These are phyloP conservation scores for Arabidopsis hybrid DNA, from an alignment of 441 rosid genomes.

Conservation along the genomic window DNA sequence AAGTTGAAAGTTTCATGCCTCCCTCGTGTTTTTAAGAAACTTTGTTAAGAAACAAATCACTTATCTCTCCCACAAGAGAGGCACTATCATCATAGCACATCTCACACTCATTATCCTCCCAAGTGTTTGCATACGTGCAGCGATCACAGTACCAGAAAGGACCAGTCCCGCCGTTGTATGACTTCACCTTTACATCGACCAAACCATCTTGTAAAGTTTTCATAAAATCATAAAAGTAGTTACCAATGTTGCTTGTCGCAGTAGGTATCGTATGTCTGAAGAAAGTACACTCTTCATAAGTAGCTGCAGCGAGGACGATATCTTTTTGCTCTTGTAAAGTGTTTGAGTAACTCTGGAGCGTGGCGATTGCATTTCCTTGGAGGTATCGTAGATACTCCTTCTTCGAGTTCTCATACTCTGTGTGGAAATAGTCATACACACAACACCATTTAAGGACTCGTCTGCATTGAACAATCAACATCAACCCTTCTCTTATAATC, in stretches of 20 bases:
- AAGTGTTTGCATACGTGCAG: constrained; percentile 32
- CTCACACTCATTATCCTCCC: constrained; percentile 23
- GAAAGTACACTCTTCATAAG: neutral
- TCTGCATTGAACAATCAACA: constrained; percentile 40
- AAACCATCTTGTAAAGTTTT: constrained; percentile 32
- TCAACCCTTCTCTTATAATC: constrained; percentile 17
- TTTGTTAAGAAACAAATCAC: constrained; percentile 24
- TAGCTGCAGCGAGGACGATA: neutral
- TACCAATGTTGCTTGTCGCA: constrained; percentile 24
- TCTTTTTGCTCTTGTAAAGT: constrained; percentile 2
- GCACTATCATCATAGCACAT: constrained; percentile 27
- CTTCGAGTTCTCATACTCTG: constrained; percentile 25
- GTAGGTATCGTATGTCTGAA: neutral
- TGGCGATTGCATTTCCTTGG: constrained; percentile 3
- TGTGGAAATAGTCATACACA: constrained; percentile 31
- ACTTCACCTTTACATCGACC: constrained; percentile 29
- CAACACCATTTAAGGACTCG: constrained; percentile 39
- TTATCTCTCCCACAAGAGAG: constrained; percentile 4
- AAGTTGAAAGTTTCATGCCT: constrained; percentile 14
- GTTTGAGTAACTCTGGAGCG: constrained; percentile 12
- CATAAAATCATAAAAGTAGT: constrained; percentile 30
- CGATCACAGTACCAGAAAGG: constrained; percentile 33
- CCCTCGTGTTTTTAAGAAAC: constrained; percentile 4
- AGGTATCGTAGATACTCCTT: constrained; percentile 18
- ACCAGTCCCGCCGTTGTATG: constrained; percentile 24